Conservation (phyloP, 352 stramenopile species). For the Pythium folliculosum region DNA sequence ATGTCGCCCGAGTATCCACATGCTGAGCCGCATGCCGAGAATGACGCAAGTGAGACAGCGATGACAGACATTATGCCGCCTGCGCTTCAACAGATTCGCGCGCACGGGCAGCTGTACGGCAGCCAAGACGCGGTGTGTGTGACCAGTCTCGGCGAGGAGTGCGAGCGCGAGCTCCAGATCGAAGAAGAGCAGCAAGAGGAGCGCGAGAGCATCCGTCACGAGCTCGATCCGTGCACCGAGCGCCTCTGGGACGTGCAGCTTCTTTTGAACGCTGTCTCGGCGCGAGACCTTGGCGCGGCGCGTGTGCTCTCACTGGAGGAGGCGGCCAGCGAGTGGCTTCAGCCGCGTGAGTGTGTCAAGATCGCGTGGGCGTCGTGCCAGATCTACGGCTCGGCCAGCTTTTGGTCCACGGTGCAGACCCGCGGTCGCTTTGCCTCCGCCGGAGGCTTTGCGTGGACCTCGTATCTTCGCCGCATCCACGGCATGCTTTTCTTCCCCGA, state of each 20-base stretch:
- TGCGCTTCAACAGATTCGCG: slow-evolving; percentile 21
- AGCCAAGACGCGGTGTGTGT: slow-evolving; percentile 41
- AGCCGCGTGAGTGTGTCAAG: slow-evolving; percentile 3
- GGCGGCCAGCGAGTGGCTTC: neutral
- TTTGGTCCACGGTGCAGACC: slow-evolving; percentile 30
- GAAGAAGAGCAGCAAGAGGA: slow-evolving; percentile 42
- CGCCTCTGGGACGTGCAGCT: slow-evolving; percentile 23
- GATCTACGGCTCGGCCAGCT: slow-evolving; percentile 45
- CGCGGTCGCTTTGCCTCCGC: neutral
- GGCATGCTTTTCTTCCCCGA: slow-evolving; percentile 44
- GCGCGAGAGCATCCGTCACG: slow-evolving; percentile 10
- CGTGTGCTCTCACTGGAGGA: neutral
- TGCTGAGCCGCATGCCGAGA: neutral
- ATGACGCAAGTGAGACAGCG: neutral
- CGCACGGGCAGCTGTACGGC: slow-evolving; percentile 25
- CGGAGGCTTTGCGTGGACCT: neutral
- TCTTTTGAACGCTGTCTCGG: neutral
- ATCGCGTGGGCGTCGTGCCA: slow-evolving; percentile 28
- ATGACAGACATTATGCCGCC: neutral
- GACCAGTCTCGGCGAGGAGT: slow-evolving; percentile 46
- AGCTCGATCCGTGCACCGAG: slow-evolving; percentile 29
- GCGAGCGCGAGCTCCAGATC: slow-evolving; percentile 53
- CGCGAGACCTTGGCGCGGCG: neutral
- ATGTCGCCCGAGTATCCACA: neutral
- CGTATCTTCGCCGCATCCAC: slow-evolving; percentile 32